phyloP scores from a whole-genome alignment of 768 basidiomycete genomes.

The Daedaleopsis nitida region DNA sequence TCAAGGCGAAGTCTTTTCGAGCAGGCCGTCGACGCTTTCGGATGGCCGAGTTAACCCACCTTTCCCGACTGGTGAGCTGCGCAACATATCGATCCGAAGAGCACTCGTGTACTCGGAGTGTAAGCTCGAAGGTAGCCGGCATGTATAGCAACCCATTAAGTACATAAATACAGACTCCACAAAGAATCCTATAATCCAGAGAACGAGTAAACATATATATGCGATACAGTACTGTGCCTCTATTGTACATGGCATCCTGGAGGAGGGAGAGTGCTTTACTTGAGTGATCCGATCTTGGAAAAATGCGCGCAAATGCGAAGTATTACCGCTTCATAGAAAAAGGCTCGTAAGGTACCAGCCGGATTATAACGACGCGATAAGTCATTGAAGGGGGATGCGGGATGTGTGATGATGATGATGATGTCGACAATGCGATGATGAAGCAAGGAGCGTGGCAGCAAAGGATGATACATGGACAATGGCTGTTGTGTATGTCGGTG shows the following conservation, averaged over 20 bases:
- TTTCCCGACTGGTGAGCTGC: no score
- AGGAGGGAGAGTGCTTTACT: neutral
- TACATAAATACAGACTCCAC: no score
- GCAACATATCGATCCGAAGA: no score
- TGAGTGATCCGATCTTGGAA: neutral
- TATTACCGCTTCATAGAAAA: neutral
- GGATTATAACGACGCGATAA: neutral
- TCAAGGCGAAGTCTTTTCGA: no score
- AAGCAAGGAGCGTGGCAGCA: neutral
- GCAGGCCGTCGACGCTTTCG: no score
- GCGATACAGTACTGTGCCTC: neutral
- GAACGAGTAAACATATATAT: neutral
- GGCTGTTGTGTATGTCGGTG: neutral
- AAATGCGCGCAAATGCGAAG: neutral
- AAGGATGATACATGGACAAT: neutral
- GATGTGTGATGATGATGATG: neutral
- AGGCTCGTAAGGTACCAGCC: neutral
- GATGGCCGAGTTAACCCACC: no score
- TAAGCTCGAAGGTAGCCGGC: no score
- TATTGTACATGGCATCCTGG: neutral
- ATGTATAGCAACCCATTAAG: no score
- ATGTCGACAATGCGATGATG: neutral
- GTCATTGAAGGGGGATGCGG: neutral
- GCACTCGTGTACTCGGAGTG: no score
- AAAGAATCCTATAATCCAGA: neutral